Evolutionary conservation across 371 early-diverging fungal species (phyloP), one percentile per base, ranked within the genome.

Genomic region (Apophysomyces trapeziformis): DNA sequence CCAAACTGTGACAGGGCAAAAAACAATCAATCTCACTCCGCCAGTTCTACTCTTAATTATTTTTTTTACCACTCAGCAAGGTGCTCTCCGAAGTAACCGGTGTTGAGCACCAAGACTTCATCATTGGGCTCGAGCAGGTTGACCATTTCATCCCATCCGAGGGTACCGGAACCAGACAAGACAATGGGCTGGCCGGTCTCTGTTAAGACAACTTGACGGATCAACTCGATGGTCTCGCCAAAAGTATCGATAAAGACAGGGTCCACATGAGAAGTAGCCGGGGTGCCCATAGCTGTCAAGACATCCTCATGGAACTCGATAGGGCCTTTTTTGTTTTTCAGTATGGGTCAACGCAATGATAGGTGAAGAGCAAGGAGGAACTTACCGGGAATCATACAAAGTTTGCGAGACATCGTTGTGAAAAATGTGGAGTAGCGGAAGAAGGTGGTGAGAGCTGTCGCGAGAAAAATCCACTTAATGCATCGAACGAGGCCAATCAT

Each of bases 61-160:
- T 37, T 58, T 58, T 39, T 58, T 71, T 84, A 93, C 90, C 94
- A 97, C 67, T 96, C 96, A 60, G 89, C 93, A 70, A 98, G 93
- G 72, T 95, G 91, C 77, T 96, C 95, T 60, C 97, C 97, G 85
- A 98, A 98, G 78, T 95, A 92, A 18, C 99, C 99, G 38, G 94
- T 95, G 79, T 90, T 93, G 72, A 96, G 76, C 16, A 96, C 93
- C 46, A 98, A 85, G n/a, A 89, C 97, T 56, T 89, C 80, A 67
- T 98, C 97, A 45, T 91, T 92, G 38, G 89, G 88, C 77, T 96
- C 95, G 12, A 97, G 67, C 65, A 97, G 84, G 85, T 98, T 98
- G 59, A 92, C 89, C 64, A 92, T 90, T 86, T 93, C 90, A 81
- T 97, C 97, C 97, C 99, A 97, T 32, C 95, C 95, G 50, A 96